phyloP scores from a whole-genome alignment of 2,329 filamentous ascomycete genomes.

The Penicillium brasilianum region DNA sequence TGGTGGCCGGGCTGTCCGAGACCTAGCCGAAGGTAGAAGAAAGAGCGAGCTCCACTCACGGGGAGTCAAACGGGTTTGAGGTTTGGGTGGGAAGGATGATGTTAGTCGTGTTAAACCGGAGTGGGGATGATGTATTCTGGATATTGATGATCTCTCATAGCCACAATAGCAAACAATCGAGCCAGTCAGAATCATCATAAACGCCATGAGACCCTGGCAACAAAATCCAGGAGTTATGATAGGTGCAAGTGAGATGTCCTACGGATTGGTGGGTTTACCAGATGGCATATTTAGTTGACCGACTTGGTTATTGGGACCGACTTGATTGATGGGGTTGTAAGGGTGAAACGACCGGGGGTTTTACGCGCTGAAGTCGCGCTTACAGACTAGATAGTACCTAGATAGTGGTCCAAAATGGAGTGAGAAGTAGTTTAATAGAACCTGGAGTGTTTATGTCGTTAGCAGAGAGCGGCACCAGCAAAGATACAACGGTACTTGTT shows the following conservation, averaged over 20 bases:
- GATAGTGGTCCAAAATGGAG: background rate
- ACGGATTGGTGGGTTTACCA: background rate
- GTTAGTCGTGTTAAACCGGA: background rate
- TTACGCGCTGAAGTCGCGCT: background rate
- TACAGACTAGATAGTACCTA: background rate
- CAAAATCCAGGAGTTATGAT: background rate
- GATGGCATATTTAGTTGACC: background rate
- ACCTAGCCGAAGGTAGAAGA: background rate
- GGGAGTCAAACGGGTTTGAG: background rate
- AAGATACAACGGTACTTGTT: too few relatives aligned
- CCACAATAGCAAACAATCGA: background rate
- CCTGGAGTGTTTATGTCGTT: background rate
- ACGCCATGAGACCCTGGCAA: background rate
- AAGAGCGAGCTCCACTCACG: background rate
- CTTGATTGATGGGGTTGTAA: background rate
- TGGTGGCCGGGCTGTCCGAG: too few relatives aligned
- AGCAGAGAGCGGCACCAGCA: background rate
- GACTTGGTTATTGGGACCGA: background rate
- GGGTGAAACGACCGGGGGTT: background rate
- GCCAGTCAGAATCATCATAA: background rate
- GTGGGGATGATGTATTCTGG: background rate
- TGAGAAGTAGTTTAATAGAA: conserved; percentile 1
- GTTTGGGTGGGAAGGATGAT: background rate
- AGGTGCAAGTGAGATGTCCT: background rate
- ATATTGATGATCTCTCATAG: background rate